phyloP scores from a whole-genome alignment of 495 filamentous ascomycete genomes.

The Ramalina peruviana region DNA sequence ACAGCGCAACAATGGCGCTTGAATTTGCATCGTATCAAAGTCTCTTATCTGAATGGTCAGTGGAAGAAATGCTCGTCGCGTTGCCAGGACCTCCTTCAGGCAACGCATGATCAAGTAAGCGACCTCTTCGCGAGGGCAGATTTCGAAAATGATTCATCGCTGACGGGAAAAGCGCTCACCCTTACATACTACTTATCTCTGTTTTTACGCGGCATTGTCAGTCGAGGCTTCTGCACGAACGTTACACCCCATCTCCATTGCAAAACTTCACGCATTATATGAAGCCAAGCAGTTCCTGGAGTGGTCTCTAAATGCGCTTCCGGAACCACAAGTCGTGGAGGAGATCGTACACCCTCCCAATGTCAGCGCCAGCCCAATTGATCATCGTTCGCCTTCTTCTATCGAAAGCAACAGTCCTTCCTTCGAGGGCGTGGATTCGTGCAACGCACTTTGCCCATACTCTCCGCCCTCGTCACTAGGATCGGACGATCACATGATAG shows the following conservation, averaged over 20 bases:
- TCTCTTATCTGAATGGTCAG: conserved; percentile 25
- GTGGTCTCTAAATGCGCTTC: conserved; percentile 5
- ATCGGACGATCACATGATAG: background rate
- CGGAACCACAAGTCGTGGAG: background rate
- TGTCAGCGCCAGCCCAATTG: too few relatives aligned
- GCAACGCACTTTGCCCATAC: background rate
- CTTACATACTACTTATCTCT: conserved; percentile 26
- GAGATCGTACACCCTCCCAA: background rate
- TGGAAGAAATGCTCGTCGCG: conserved; percentile 33
- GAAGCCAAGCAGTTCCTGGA: conserved; percentile 20
- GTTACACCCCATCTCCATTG: conserved; percentile 28
- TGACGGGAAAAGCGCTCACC: conserved; percentile 22
- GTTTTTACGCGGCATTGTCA: conserved; percentile 32
- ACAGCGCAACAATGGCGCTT: conserved; percentile 23
- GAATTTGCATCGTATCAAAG: conserved; percentile 23
- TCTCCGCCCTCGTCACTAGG: background rate
- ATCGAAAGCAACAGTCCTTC: background rate
- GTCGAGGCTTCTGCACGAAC: conserved; percentile 29
- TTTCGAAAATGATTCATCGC: background rate
- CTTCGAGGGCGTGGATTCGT: background rate
- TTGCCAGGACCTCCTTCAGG: conserved; percentile 20
- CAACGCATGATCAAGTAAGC: conserved; percentile 19
- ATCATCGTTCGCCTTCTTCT: too few relatives aligned
- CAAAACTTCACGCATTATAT: conserved; percentile 25
- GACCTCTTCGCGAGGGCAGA: background rate